Percentiles rank a stretch among this genome's conserved stretches.
These are phyloP conservation scores for Protomyces arabidopsidicola DNA, from an alignment of 1,139 yeast species.

Conservation along the genomic window DNA sequence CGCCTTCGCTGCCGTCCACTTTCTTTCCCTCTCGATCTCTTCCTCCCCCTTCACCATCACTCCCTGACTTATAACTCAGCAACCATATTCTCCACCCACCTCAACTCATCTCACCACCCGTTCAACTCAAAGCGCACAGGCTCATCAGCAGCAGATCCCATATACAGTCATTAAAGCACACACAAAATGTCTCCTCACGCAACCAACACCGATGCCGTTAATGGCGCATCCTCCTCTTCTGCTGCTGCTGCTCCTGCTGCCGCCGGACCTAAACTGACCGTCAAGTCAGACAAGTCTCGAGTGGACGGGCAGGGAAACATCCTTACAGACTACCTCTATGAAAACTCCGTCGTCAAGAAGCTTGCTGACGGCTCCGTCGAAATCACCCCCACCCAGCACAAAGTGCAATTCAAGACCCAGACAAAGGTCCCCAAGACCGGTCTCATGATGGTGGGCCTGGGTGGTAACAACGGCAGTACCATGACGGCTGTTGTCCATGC, in stretches of 20 bases:
- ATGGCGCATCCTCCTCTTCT: slow-evolving; percentile 43
- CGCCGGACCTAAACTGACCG: slow-evolving; percentile 51
- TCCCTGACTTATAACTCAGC: neutral
- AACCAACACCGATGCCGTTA: slow-evolving; percentile 36
- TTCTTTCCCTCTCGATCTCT: neutral
- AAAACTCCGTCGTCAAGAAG: slow-evolving; percentile 57
- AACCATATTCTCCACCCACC: slow-evolving; percentile 33
- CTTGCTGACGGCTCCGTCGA: slow-evolving; percentile 49
- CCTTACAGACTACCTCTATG: slow-evolving; percentile 63
- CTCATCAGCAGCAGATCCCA: slow-evolving; percentile 26
- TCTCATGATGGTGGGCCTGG: slow-evolving; percentile 83
- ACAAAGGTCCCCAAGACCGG: slow-evolving; percentile 75
- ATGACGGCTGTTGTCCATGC: slow-evolving; percentile 80
- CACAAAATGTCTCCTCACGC: slow-evolving; percentile 40
- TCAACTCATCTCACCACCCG: slow-evolving; percentile 40
- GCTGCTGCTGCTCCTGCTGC: slow-evolving; percentile 49
- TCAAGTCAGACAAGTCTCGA: slow-evolving; percentile 32
- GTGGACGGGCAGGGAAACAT: slow-evolving; percentile 50
- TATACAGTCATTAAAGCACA: neutral
- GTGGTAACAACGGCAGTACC: slow-evolving; percentile 96
- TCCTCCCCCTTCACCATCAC: neutral
- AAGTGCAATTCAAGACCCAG: slow-evolving; percentile 82
- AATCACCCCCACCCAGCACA: slow-evolving; percentile 67
- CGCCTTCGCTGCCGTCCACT: too few relatives aligned
- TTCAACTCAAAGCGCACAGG: slow-evolving; percentile 41